A percentile compares a stretch with the other conserved stretches of the same genome.
Conservation (phyloP, 2,329 filamentous ascomycete genomes). For the Chrysoporthe puriensis region DNA sequence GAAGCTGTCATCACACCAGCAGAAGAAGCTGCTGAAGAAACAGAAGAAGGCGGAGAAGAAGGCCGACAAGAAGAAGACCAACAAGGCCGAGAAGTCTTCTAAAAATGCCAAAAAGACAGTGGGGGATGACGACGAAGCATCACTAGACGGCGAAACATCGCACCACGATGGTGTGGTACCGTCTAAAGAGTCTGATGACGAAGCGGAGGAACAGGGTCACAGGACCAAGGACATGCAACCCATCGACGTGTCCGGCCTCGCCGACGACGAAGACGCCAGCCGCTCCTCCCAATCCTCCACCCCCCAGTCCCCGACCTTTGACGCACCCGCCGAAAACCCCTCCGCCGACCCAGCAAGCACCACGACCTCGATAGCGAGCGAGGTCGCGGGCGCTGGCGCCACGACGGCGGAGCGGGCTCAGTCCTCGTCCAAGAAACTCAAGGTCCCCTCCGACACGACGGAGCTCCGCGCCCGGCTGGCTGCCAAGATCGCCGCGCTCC, state of each 20-base stretch:
- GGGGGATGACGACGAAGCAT: conserved; percentile 39
- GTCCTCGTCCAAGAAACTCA: conserved; percentile 67
- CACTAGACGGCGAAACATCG: conserved; percentile 45
- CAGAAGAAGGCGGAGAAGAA: conserved; percentile 35
- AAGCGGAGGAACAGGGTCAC: conserved; percentile 33
- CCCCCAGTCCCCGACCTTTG: conserved; percentile 64
- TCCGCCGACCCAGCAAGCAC: conserved; percentile 55
- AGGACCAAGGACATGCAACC: conserved; percentile 42
- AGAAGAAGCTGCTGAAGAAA: conserved; percentile 28
- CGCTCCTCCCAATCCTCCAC: conserved; percentile 49
- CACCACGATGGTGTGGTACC: conserved; percentile 26
- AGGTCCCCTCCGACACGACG: conserved; percentile 71
- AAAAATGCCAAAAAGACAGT: conserved; percentile 3
- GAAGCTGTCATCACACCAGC: conserved; percentile 25
- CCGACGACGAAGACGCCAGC: conserved; percentile 50
- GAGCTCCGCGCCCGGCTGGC: conserved; percentile 78
- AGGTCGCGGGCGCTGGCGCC: conserved; percentile 45
- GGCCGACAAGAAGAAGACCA: conserved; percentile 33
- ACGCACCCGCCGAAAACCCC: conserved; percentile 48
- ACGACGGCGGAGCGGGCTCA: conserved; percentile 42
- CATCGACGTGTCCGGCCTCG: conserved; percentile 53
- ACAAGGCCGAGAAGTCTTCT: conserved; percentile 27
- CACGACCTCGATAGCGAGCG: conserved; percentile 72
- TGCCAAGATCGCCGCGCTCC: conserved; percentile 81
- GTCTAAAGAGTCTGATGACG: conserved; percentile 36